Evolutionary conservation across 2,329 filamentous ascomycete genomes (phyloP).

Genomic region (Colletotrichum sp.): DNA sequence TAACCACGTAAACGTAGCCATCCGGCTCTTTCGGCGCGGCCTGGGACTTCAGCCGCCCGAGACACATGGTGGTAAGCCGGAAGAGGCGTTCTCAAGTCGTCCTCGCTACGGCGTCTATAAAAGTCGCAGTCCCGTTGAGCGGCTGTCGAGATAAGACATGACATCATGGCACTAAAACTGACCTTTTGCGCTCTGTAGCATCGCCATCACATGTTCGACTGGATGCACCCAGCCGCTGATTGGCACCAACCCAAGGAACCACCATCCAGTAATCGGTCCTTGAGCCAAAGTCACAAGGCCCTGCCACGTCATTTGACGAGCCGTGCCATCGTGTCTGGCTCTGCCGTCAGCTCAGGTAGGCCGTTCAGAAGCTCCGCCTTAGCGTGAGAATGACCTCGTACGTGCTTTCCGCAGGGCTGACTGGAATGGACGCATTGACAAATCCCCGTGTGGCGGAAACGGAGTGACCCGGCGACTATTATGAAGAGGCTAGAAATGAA

Average conservation of each 20-base stretch:
- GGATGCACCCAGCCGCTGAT: background rate
- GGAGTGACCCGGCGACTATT: background rate
- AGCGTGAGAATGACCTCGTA: background rate
- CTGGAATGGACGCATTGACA: background rate
- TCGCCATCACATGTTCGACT: background rate
- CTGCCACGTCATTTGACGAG: constrained; percentile 9
- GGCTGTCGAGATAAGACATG: background rate
- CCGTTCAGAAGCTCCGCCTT: background rate
- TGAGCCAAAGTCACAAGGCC: background rate
- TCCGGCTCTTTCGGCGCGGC: background rate
- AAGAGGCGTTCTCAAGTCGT: background rate
- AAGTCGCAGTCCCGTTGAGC: background rate
- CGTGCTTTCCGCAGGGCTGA: background rate
- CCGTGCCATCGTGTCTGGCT: background rate
- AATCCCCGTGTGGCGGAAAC: background rate
- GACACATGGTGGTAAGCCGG: background rate
- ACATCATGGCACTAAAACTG: background rate
- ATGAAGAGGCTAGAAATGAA: background rate
- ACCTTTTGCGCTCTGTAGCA: background rate
- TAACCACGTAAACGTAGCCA: background rate
- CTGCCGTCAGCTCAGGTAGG: background rate
- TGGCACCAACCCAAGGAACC: background rate
- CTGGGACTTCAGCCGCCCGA: background rate
- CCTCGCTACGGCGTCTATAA: background rate
- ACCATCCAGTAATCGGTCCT: background rate